A percentile compares a stretch with the other conserved stretches of the same genome.
These are phyloP conservation scores for Calvatia gigantea DNA, from an alignment of 768 basidiomycete genomes.

Conservation along the genomic window DNA sequence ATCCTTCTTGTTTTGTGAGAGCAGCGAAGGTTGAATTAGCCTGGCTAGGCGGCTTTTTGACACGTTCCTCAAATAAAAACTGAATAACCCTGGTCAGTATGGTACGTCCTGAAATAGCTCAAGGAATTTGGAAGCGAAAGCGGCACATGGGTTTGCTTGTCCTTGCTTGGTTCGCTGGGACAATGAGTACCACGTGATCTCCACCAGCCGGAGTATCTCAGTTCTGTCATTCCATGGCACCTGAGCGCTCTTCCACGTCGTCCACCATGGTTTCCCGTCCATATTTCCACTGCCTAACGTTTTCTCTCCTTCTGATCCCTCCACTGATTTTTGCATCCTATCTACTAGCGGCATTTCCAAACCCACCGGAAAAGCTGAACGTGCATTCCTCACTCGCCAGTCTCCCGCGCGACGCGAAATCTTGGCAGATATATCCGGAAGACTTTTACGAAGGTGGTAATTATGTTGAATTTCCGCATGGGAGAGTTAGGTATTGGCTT, in stretches of 20 bases:
- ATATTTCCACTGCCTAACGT: conserved; percentile 42
- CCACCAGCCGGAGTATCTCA: background rate
- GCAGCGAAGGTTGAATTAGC: too few relatives aligned
- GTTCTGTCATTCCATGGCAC: conserved; percentile 4
- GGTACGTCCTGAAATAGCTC: too few relatives aligned
- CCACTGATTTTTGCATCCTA: conserved; percentile 59
- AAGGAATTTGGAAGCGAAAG: background rate
- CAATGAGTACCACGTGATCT: conserved; percentile 5
- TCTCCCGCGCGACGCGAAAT: conserved; percentile 48
- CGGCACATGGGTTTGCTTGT: background rate
- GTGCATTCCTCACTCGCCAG: conserved; percentile 60
- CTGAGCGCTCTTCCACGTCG: conserved; percentile 8
- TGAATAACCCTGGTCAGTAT: too few relatives aligned
- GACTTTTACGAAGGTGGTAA: conserved; percentile 61
- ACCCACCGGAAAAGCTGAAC: conserved; percentile 45
- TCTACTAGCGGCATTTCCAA: conserved; percentile 64
- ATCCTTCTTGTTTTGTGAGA: too few relatives aligned
- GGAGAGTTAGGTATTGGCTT: conserved; percentile 74
- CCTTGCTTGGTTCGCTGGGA: background rate
- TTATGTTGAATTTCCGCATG: conserved; percentile 64
- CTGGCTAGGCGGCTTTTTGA: too few relatives aligned
- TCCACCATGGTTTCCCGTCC: conserved; percentile 29
- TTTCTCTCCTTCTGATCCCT: conserved; percentile 56
- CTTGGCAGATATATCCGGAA: conserved; percentile 73
- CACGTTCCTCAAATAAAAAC: too few relatives aligned